Conservation (phyloP, 176 grass and related monocot species). For the Oryza punctata region DNA sequence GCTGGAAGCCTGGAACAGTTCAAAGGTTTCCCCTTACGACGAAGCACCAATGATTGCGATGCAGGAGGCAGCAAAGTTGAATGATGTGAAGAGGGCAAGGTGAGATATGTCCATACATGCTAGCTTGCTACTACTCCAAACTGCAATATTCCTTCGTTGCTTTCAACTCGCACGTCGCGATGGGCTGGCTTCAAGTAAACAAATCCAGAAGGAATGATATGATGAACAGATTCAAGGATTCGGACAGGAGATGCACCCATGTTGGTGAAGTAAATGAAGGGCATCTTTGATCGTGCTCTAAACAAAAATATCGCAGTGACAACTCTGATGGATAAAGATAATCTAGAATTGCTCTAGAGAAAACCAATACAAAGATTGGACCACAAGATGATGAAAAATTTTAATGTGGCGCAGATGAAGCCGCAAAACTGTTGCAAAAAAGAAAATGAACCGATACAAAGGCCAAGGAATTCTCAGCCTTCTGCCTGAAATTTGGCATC, state of each 20-base stretch:
- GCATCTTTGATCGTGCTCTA: conserved; percentile 26
- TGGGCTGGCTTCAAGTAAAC: conserved; percentile 26
- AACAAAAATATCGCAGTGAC: not conserved
- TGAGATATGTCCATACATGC: not conserved
- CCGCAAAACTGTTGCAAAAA: not conserved
- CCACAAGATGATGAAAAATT: not conserved
- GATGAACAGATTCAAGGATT: conserved; percentile 17
- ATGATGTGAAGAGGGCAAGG: not conserved
- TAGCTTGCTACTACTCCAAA: not conserved
- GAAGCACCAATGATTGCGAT: not conserved
- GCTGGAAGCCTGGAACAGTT: not conserved
- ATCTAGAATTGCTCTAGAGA: not conserved
- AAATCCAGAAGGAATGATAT: conserved; percentile 28
- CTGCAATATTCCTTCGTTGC: conserved; percentile 29
- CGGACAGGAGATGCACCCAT: conserved; percentile 39
- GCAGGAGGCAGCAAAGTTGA: not conserved
- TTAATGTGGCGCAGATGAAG: not conserved
- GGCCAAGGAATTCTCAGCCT: not conserved
- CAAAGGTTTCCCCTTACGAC: not conserved
- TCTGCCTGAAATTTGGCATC: not conserved
- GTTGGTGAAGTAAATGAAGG: conserved; percentile 36
- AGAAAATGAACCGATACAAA: not conserved
- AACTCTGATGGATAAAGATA: conserved; percentile 8
- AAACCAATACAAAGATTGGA: not conserved
- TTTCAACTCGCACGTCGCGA: conserved; percentile 24